Percentiles rank a stretch among this genome's conserved stretches.
phyloP scores from a whole-genome alignment of 176 grass and related monocot species.

The Oryza brachyantha region DNA sequence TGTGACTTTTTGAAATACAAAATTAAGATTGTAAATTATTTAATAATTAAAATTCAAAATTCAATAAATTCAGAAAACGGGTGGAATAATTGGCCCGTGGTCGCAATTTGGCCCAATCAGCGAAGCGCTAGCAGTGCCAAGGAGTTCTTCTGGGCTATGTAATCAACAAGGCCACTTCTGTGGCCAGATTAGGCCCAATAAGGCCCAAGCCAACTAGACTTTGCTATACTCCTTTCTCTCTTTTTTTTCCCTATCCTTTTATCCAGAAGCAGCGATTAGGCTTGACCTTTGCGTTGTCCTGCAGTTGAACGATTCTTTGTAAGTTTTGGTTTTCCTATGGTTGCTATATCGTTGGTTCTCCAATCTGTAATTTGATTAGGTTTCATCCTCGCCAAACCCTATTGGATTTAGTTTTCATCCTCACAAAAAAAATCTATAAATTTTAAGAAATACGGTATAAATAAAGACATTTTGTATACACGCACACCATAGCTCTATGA shows the following conservation, averaged over 20 bases:
- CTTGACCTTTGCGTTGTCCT: not conserved
- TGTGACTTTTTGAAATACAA: too few species aligned
- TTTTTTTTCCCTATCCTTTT: not conserved
- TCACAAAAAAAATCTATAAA: not conserved
- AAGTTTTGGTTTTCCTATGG: not conserved
- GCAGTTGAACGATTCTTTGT: not conserved
- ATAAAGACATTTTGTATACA: too few species aligned
- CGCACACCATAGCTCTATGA: too few species aligned
- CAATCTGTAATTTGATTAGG: not conserved
- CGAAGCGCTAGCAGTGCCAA: not conserved
- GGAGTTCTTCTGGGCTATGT: not conserved
- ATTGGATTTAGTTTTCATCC: not conserved
- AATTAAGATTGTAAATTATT: too few species aligned
- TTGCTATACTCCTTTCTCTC: not conserved
- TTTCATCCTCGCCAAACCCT: not conserved
- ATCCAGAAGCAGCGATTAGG: too few species aligned
- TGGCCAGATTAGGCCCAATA: not conserved
- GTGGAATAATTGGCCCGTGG: not conserved
- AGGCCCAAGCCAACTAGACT: not conserved
- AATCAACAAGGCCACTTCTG: not conserved
- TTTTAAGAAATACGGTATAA: too few species aligned
- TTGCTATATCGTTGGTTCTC: not conserved
- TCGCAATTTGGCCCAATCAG: not conserved
- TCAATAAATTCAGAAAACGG: not conserved
- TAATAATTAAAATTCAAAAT: too few species aligned